Base-by-base conservation (phyloP, 148 eudicot species). In the Gaultheria prostrata region DNA sequence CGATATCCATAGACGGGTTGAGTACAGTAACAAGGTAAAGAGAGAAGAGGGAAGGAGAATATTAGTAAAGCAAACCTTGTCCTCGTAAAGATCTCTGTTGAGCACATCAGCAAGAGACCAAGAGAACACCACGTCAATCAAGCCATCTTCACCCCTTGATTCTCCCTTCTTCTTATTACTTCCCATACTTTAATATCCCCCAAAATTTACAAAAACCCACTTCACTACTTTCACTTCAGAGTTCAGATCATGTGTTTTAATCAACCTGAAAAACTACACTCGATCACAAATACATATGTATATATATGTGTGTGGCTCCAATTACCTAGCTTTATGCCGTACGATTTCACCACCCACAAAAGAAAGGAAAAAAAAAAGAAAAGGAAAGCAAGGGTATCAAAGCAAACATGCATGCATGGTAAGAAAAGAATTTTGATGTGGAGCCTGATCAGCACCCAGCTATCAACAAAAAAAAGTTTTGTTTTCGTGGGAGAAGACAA, bases 31-130 rank as follows among this genome's bases (percentile, higher is more conserved):
- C 39, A 39, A 39, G 43, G 43, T 39, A 39, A 39, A 39, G 43
- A 39, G 43, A 39, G 43, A 39, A 39, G 43, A 39, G 14, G 3
- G 14, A 51, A 12, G 56, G 14, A 51, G 43, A 39, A 39, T 39
- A 35, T 2, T 12, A 2, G 14, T 51, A 11, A 21, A 24, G 28
- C 43, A 43, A 26, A 91, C 93, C 93, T 89, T 87, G 76, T 72
- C 32, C 63, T 85, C 82, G 88, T 84, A 88, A 51, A 86, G 88
- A 65, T 88, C 76, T 28, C 80, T 82, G 82, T 91, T 87, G n/a
- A 88, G 87, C 7, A 89, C 80, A 63, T 89, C 88, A 30, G 80
- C 53, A 39, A 85, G 6, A 39, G 90, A 88, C 91, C 91, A 91
- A 45, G 89, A 87, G 72, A 91, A 87, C 18, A 91, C 86, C 14